A percentile compares a stretch with the other conserved stretches of the same genome.
Evolutionary conservation across 2,329 filamentous ascomycete genomes (phyloP).

Genomic region (Colletotrichum cuscutae): DNA sequence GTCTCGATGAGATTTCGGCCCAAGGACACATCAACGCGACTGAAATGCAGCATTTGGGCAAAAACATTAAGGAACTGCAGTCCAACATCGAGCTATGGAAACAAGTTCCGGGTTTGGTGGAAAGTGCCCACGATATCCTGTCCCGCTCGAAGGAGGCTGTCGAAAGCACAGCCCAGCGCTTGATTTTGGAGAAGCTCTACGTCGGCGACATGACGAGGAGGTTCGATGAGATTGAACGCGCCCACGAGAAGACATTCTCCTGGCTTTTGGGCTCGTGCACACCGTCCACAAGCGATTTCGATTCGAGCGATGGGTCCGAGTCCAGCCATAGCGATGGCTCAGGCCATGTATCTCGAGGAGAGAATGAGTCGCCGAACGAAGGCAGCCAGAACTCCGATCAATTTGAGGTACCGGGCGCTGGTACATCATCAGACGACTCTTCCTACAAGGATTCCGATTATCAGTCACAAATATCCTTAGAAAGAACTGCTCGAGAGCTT

Average conservation of each 20-base stretch:
- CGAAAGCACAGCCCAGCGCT: not conserved
- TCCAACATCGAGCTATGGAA: not conserved
- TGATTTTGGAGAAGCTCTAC: not conserved
- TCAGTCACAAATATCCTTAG: accelerated
- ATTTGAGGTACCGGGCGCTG: not conserved
- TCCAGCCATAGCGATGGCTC: not conserved
- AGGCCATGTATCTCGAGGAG: not conserved
- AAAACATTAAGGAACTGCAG: not conserved
- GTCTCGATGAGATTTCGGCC: not conserved
- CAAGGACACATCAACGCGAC: not conserved
- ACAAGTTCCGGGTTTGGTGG: not conserved
- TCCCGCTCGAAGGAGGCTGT: not conserved
- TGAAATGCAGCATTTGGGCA: not conserved
- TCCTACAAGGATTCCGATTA: accelerated
- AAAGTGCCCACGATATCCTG: not conserved
- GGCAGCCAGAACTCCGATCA: not conserved
- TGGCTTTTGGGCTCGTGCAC: not conserved
- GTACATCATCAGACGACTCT: not conserved
- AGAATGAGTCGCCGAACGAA: not conserved
- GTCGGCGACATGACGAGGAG: not conserved
- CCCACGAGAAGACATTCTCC: not conserved
- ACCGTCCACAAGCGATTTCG: not conserved
- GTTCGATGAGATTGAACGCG: not conserved
- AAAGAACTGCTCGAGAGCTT: not conserved
- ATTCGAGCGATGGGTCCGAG: not conserved